Conservation (phyloP, 768 basidiomycete species). For the Amanita rubescens region DNA sequence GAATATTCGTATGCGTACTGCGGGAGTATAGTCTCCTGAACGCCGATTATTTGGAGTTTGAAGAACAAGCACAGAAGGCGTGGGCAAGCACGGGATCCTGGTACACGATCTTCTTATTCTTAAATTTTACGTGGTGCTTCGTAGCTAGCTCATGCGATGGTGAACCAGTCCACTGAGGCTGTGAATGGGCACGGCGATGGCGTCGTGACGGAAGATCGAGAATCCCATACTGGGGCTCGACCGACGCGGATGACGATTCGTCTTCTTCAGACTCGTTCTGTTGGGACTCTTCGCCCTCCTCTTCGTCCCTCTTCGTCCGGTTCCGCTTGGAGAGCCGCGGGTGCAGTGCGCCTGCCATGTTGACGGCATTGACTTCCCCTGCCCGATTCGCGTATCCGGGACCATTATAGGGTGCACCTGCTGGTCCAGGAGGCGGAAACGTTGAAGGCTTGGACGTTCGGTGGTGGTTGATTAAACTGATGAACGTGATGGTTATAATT, state of each 20-base stretch:
- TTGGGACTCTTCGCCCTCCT: constrained; percentile 2
- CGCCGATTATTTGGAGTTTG: neutral
- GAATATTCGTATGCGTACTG: constrained; percentile 7
- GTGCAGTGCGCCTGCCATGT: neutral
- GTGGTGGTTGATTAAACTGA: constrained; percentile 8
- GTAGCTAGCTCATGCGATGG: neutral
- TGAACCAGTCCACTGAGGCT: neutral
- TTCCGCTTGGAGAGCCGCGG: neutral
- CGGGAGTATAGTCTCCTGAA: constrained; percentile 4
- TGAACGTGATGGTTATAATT: constrained; percentile 10
- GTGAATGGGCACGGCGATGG: constrained; percentile 2
- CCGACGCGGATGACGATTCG: neutral
- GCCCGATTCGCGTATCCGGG: neutral
- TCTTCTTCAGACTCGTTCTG: neutral
- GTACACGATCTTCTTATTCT: neutral
- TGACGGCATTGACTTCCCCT: neutral
- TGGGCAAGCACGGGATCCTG: constrained; percentile 1
- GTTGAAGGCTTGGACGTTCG: neutral
- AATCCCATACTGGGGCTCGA: constrained; percentile 6
- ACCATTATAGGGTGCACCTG: neutral
- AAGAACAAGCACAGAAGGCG: constrained; percentile 4
- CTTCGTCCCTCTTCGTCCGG: neutral
- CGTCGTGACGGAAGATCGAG: constrained; percentile 3
- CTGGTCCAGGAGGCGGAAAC: neutral
- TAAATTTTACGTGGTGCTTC: neutral